Evolutionary conservation across 768 basidiomycete genomes (phyloP), one percentile per base, ranked within the genome.

Genomic region (Rhodosporidiobolus odoratus): DNA sequence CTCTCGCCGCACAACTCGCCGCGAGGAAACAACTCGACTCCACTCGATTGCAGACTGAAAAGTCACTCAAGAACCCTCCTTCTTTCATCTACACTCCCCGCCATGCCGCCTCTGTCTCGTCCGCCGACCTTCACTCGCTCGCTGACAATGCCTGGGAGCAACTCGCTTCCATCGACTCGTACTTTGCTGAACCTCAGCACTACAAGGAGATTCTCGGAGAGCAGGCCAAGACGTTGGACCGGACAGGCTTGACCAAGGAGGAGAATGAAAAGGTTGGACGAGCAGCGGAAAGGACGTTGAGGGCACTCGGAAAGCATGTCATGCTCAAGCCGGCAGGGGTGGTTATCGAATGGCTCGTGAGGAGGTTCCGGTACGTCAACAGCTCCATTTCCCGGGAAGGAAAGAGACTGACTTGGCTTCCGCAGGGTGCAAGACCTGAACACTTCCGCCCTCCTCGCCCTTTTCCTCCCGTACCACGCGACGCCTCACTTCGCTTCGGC

Each of bases 391-490:
- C 23, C 16, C 16, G 2, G 53, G 17, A 17, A 40, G 13, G 30
- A 13, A 4, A 41, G 21, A 23, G 2, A 43, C 27, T 40, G 21
- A n/a, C 41, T 1, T 34, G 3, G 15, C 64, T 45, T 25, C 25
- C 34, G 25, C 76, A 97, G 95, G 78, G 86, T 97, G 35, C 85
- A 97, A 77, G 93, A 98, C 78, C 92, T 97, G 82, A 96, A 98
- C 76, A 84, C 94, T 63, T 85, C 88, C 63, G 84, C 85, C 32
- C 78, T 93, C 35, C 83, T 98, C 10, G 81, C 87, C 13, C 82
- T 92, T 32, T 98, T 98, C 80, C 81, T 97, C 38, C 96, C 96
- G 0, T 97, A 95, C 78, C 92, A 98, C 76, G 91, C 94, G 75
- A 90, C 94, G 8, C 87, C 90, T 0, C 92, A 97, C 78, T 98